phyloP scores from a whole-genome alignment of 331 rosid genomes.

The Malus hybrid region DNA sequence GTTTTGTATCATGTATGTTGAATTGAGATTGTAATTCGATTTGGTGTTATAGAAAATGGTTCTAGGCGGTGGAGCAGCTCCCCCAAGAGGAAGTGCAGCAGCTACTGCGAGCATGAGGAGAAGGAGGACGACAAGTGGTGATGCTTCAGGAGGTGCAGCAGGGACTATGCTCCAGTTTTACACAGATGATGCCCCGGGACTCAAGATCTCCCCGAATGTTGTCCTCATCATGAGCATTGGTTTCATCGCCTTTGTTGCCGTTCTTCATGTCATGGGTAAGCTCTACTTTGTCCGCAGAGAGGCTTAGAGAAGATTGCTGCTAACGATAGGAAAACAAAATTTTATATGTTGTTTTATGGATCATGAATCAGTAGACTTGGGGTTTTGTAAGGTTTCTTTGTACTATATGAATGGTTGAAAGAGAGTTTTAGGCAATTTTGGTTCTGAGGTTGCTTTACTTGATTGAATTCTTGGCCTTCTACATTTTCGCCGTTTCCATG shows the following conservation, averaged over 20 bases:
- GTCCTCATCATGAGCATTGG: slow-evolving; percentile 99
- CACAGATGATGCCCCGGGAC: slow-evolving; percentile 96
- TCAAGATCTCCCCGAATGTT: slow-evolving; percentile 88
- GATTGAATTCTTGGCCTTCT: background rate
- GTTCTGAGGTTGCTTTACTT: background rate
- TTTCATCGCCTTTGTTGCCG: slow-evolving; percentile 88
- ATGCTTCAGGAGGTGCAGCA: slow-evolving; percentile 80
- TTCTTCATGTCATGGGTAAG: slow-evolving; percentile 97
- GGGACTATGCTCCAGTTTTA: slow-evolving; percentile 94
- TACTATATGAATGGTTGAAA: background rate
- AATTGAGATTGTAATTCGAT: background rate
- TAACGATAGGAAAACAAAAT: background rate
- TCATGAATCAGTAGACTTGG: background rate
- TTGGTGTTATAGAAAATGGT: slow-evolving; percentile 63
- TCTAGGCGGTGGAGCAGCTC: slow-evolving; percentile 69
- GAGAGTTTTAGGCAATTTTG: background rate
- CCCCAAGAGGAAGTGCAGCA: slow-evolving; percentile 96
- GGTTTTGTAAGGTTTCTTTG: background rate
- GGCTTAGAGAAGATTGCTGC: slow-evolving; percentile 29
- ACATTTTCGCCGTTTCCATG: background rate
- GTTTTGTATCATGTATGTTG: too few species aligned
- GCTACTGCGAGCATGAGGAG: slow-evolving; percentile 94
- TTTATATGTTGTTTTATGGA: slow-evolving; percentile 12
- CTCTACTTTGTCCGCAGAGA: slow-evolving; percentile 75
- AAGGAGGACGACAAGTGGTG: slow-evolving; percentile 59